Conservation (phyloP, 106 monocot species). For the Acorus calamus region DNA sequence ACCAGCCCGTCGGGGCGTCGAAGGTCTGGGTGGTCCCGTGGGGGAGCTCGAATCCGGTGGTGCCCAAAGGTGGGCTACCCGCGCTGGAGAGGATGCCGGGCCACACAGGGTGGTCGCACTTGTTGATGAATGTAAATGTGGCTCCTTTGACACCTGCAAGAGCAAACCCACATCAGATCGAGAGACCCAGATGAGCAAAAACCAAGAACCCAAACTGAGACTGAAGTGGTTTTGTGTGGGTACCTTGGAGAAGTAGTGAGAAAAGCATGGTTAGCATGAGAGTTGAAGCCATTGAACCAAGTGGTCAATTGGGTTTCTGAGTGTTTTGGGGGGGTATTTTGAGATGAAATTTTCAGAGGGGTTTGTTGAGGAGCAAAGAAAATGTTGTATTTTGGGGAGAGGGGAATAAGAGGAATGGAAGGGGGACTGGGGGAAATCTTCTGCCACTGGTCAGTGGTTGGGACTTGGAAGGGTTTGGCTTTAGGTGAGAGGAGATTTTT, state of each 20-base stretch:
- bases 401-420: slow-evolving; percentile 2
- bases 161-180: neutral
- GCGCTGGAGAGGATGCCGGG: slow-evolving; percentile 42
- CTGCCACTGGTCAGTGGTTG: too few relatives aligned
- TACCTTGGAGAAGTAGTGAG: neutral
- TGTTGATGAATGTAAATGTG: slow-evolving; percentile 24
- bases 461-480: too few relatives aligned
- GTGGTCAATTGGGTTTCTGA: neutral
- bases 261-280: neutral
- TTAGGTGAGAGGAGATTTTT: too few relatives aligned
- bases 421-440: neutral
- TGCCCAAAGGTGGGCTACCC: slow-evolving; percentile 15
- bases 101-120: slow-evolving; percentile 39
- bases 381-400: neutral
- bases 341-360: neutral
- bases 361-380: neutral
- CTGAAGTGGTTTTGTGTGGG: too few relatives aligned
- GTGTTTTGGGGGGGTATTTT: too few relatives aligned
- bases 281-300: neutral
- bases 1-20: slow-evolving; percentile 47
- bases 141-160: neutral
- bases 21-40: slow-evolving; percentile 11
- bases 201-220: too few relatives aligned
- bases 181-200: too few relatives aligned
- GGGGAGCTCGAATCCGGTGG: slow-evolving; percentile 46